phyloP scores from a whole-genome alignment of 2,329 filamentous ascomycete species.

The Xenosphaeropsis pyriputrescens region DNA sequence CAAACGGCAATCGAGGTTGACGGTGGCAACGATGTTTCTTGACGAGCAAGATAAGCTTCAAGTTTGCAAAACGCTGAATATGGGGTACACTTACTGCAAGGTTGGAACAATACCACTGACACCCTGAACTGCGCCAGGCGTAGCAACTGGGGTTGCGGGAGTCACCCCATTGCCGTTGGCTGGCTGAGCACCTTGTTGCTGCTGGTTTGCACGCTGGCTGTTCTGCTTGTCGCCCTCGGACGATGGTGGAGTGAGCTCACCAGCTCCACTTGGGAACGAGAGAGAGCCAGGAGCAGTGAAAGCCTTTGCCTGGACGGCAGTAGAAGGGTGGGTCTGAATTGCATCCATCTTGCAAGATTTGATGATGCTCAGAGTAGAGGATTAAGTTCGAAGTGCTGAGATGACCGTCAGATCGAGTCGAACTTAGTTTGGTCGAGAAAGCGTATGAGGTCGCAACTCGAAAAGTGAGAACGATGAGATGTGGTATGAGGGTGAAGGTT shows the following conservation, averaged over 20 bases:
- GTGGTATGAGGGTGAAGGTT: not conserved
- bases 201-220: conserved; percentile 29
- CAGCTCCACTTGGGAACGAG: conserved; percentile 75
- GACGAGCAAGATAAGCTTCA: conserved; percentile 35
- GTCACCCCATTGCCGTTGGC: conserved; percentile 65
- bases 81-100: conserved; percentile 77
- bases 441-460: conserved; percentile 5
- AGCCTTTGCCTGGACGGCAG: conserved; percentile 83
- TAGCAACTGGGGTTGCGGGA: conserved; percentile 82
- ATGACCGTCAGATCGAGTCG: conserved; percentile 9
- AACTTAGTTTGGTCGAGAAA: conserved; percentile 4
- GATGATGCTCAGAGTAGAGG: not conserved
- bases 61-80: conserved; percentile 18
- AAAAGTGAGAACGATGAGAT: conserved; percentile 1
- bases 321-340: conserved; percentile 83
- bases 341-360: conserved; percentile 51
- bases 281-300: conserved; percentile 88
- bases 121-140: conserved; percentile 67
- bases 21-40: conserved; percentile 98
- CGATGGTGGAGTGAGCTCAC: conserved; percentile 69
- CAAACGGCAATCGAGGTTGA: conserved; percentile 93
- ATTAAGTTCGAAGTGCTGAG: conserved; percentile 12
- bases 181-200: conserved; percentile 39
- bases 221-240: conserved; percentile 50
- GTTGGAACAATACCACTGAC: conserved; percentile 86